Evolutionary conservation across 768 basidiomycete genomes (phyloP), one percentile per base, ranked within the genome.

Genomic region (Macrolepiota dolichaula): DNA sequence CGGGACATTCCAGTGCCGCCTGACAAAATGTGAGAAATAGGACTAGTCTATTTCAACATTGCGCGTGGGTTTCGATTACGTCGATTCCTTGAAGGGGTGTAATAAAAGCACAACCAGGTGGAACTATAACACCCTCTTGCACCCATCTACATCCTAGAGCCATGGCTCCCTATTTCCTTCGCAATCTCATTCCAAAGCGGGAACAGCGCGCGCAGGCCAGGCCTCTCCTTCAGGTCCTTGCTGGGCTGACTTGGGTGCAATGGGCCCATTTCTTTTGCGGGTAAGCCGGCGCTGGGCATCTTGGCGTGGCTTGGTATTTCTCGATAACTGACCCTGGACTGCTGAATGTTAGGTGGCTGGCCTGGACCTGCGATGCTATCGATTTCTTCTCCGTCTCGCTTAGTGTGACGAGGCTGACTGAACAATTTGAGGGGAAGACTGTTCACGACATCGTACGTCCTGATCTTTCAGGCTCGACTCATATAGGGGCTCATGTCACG

Each of bases 361-460:
- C 91, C 0, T 95, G 93, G 93, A 89, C 87, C 2, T 87, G 85
- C 72, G 92, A 94, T 68, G 91, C 92, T 0, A 84, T 92, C 70
- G 94, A 94, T 70, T 94, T 91, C 74, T 95, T 94, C 76, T 81
- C 84, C 11, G 93, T 89, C 4, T 85, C 86, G 12, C 79, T 89
- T 63, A 84, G 80, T 49, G 76, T 89, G 19, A 66, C 73, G 4
- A 66, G 70, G 44, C 76, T 91, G 3, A 65, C 74, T 32, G 61
- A 50, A 0, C 82, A 88, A 66, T 90, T 90, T 59, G 27, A 27
- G 22, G 59, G 69, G 44, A 76, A 74, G 59, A 5, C 64, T 0
- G 76, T 77, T 3, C 63, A 74, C 37, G 66, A 74, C 35, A 84
- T 91, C 35, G 77, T 78, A 40, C 55, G 73, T 69, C 12, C 12